Base-by-base conservation (phyloP, 2,329 filamentous ascomycete species). In the Fusarium illudens region DNA sequence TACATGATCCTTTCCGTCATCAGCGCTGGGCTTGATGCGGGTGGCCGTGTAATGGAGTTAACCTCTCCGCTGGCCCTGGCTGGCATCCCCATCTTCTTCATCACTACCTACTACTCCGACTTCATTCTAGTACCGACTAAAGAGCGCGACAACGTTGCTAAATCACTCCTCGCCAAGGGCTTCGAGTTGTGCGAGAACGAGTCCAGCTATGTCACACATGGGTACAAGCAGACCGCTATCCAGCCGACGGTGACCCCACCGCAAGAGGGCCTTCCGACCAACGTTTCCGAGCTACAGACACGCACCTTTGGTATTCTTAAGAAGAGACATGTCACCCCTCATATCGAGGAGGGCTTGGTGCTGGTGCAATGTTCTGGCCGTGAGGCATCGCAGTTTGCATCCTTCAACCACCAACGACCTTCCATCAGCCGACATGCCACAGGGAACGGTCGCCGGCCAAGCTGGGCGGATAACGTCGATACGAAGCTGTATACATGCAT, bases 71-170 rank as follows among this genome's bases (percentile, higher is more conserved):
- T 98, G 30, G 95, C 96, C 27, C 86, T 97, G 76, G 95, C 95
- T 51, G 93, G 93, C 72, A 96, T 98, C 54, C 92, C 95, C 55
- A 97, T 99, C 75, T 97, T 98, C 84, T 98, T 98, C 85, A 97
- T 97, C 78, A 97, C 95, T 4, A 97, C 94, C 30, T 99, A 98
- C 80, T 98, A 97, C 80, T 96, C 92, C 32, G 95, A 99, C 81
- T 98, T 97, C 79, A 96, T 99, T 72, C 86, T 98, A 33, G 93
- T 97, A 1, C 94, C 96, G 1, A 85, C 85, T 55, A 92, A 90
- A 75, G 89, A 91, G 73, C 89, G 91, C 52, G 82, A 86, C 25
- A 90, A 89, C 36, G 94, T 98, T 49, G 88, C 93, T 32, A 84
- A 89, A 60, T 91, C 93, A 0, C 84, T 98, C 6, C 85, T 95